phyloP scores from a whole-genome alignment of 2,329 filamentous ascomycete genomes.

The Fusarium sp. region DNA sequence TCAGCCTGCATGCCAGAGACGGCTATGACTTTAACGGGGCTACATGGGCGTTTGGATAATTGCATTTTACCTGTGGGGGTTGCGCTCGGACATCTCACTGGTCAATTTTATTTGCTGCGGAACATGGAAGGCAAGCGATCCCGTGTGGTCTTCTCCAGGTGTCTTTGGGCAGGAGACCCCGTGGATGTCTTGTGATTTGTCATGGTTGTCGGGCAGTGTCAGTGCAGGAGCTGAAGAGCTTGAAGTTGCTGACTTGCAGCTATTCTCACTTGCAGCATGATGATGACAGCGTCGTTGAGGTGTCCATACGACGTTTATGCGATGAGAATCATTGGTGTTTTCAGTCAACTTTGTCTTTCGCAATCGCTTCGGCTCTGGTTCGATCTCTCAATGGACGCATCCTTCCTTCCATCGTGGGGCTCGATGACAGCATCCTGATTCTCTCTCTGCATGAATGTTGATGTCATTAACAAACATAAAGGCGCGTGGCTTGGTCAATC shows the following conservation, averaged over 20 bases:
- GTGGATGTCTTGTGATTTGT: conserved; percentile 3
- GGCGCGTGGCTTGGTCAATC: not conserved
- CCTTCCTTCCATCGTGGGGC: not conserved
- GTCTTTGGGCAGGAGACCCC: not conserved
- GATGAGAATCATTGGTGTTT: not conserved
- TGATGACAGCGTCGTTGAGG: not conserved
- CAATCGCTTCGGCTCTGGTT: not conserved
- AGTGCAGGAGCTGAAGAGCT: not conserved
- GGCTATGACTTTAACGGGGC: conserved; percentile 15
- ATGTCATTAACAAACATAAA: conserved; percentile 11
- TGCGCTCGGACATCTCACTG: conserved; percentile 29
- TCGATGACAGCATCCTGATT: conserved; percentile 6
- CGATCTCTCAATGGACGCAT: conserved; percentile 9
- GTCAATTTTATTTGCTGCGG: conserved; percentile 7
- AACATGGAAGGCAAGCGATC: conserved; percentile 22
- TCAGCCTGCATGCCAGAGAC: conserved; percentile 25
- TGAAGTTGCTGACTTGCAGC: not conserved
- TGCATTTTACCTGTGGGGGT: conserved; percentile 29
- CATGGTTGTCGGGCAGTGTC: not conserved
- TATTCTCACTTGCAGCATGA: conserved; percentile 22
- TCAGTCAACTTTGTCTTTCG: not conserved
- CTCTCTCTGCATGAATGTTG: conserved; percentile 9
- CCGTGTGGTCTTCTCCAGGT: conserved; percentile 3
- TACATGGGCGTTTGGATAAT: conserved; percentile 13
- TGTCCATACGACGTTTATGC: not conserved